These are phyloP conservation scores for Symbiodinium natans DNA, from an alignment of 73 alveolate genomes.

Conservation along the genomic window DNA sequence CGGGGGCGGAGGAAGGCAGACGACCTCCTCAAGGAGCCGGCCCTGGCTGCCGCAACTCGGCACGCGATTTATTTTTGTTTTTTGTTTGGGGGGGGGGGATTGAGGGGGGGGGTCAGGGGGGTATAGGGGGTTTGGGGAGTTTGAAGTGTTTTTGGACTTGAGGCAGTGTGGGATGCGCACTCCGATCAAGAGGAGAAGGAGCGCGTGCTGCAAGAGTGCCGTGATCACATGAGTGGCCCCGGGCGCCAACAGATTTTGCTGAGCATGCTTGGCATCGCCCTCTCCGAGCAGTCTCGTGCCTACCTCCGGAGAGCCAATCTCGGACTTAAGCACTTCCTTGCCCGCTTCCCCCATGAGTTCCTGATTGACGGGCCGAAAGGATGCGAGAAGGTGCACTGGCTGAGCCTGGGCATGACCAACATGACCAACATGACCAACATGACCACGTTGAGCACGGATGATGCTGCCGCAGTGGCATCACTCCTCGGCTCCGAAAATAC, in stretches of 20 bases:
- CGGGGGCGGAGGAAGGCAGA: not conserved
- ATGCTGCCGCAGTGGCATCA: not conserved
- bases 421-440: too few relatives aligned
- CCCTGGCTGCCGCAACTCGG: not conserved
- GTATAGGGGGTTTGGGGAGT: too few relatives aligned
- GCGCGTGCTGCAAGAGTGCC: conserved; percentile 47
- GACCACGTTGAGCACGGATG: too few relatives aligned
- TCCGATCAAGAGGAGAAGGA: conserved; percentile 65
- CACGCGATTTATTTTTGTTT: not conserved
- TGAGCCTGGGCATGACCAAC: not conserved
- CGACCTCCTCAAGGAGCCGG: not conserved
- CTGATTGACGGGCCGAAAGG: conserved; percentile 85
- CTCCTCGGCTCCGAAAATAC: not conserved
- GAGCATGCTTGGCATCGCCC: conserved; percentile 79
- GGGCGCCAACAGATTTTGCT: conserved; percentile 44
- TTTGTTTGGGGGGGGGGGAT: not conserved
- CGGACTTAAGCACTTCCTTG: conserved; percentile 72
- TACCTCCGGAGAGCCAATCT: conserved; percentile 83
- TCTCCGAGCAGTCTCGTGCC: conserved; percentile 42
- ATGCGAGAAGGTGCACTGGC: conserved; percentile 55
- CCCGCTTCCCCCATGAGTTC: conserved; percentile 74
- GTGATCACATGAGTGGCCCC: conserved; percentile 49
- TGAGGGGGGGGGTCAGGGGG: too few relatives aligned
- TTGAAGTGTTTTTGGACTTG: not conserved
- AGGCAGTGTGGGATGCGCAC: conserved; percentile 25